Base-by-base conservation (phyloP, 2,329 filamentous ascomycete genomes). In the Alternaria novae-zelandiae region DNA sequence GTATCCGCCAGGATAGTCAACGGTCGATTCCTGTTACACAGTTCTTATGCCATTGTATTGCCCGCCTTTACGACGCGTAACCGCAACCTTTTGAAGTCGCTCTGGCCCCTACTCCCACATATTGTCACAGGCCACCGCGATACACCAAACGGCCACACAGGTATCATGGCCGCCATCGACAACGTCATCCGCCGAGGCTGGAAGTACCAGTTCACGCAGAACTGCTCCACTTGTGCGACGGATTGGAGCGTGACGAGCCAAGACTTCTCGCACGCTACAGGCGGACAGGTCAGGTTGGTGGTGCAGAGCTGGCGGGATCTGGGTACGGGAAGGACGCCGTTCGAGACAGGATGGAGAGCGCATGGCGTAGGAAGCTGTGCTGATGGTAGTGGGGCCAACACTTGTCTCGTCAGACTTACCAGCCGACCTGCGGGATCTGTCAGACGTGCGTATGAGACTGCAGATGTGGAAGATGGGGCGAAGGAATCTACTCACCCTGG, bases 271-370 rank as follows among this genome's bases (percentile, higher is more conserved):
- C 64, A 63, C n/a, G 59, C 36, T 20, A 63, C 46, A 7, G 68
- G 67, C 21, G 62, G 63, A 10, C 64, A 71, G 47, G 59, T 65
- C 2, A 21, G 66, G 9, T 17, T 78, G 8, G 47, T 54, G 3
- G 60, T 78, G 11, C 62, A 69, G 26, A 58, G 60, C 2, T 77
- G 74, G 74, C 67, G 75, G 2, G 72, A 77, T 60, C 30, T 78
- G 2, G 75, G 75, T 2, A 30, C 20, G 10, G 74, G 72, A 0
- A 54, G 56, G 23, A 69, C 46, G 6, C 74, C 74, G 13, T 78
- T 78, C 20, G 69, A 76, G 7, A 54, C 58, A 3, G 36, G 7
- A 5, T 78, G 76, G 76, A 63, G 76, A 3, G 70, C 69, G 2
- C 76, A 78, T 61, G 76, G 74, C 0, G 66, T 70, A n/a, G 62